A percentile compares a stretch with the other conserved stretches of the same genome.
phyloP scores from a whole-genome alignment of 371 early-diverging fungal genomes.

The Lichtheimia corymbifera region DNA sequence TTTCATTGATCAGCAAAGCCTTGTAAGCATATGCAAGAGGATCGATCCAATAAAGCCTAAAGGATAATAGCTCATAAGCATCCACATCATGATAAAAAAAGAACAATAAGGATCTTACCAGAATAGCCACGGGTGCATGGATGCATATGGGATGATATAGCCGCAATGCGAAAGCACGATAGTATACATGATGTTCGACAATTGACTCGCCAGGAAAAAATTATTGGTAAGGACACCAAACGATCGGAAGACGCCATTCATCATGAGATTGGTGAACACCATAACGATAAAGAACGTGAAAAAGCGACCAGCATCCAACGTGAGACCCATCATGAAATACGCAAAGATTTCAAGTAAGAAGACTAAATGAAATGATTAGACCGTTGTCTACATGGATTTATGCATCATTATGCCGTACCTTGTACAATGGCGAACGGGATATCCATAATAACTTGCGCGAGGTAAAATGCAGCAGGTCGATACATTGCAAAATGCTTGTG shows the following conservation, averaged over 20 bases:
- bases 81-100: too few relatives aligned
- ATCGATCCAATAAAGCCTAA: constrained; percentile 13
- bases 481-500: constrained; percentile 70
- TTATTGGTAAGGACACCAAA: constrained; percentile 46
- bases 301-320: constrained; percentile 41
- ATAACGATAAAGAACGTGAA: constrained; percentile 41
- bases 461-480: constrained; percentile 60
- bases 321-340: constrained; percentile 47
- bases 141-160: constrained; percentile 28
- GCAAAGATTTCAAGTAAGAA: constrained; percentile 45
- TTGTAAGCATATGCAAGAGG: constrained; percentile 17
- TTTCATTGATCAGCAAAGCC: constrained; percentile 67
- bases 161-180: constrained; percentile 14
- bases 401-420: not conserved
- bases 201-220: constrained; percentile 44
- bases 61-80: too few relatives aligned
- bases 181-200: constrained; percentile 46
- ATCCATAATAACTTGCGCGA: constrained; percentile 59
- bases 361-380: constrained; percentile 51
- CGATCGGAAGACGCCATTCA: constrained; percentile 50
- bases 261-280: constrained; percentile 32
- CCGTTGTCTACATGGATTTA: too few relatives aligned
- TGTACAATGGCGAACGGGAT: constrained; percentile 35
- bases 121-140: constrained; percentile 56
- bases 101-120: constrained; percentile 16